Base-by-base conservation (phyloP, 495 filamentous ascomycete species). In the Neurospora pannonica region DNA sequence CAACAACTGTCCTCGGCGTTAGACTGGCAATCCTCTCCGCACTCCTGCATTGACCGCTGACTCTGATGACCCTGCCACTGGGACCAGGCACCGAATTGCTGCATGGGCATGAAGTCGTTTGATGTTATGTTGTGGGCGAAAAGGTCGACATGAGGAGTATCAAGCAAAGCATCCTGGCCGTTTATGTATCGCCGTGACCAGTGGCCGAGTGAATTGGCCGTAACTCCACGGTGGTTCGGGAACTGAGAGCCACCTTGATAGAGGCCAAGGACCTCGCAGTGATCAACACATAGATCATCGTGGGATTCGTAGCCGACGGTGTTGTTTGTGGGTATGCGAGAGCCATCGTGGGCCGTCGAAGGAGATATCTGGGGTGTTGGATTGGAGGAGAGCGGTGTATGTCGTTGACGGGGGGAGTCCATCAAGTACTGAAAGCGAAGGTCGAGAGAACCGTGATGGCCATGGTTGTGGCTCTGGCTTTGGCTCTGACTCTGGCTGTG, bases 251-350 rank as follows among this genome's bases (percentile, higher is more conserved):
- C 79, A 40, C 80, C 79, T 17, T 67, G 54, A 77, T 79, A 82
- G 74, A 82, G 73, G 28, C 79, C 81, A 67, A 82, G 76, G 36
- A 76, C 78, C 60, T 77, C 72, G 78, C 82, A 85, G 43, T 78
- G 77, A 70, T 83, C 82, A 38, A 84, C 69, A 48, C 83, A 85
- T n/a, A 81, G 75, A 73, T 85, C 83, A 71, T 85, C 83, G 76
- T 85, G 83, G 39, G 83, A 84, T 43, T 77, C 76, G 34, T 78
- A 76, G 21, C 74, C 54, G 28, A 67, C 71, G 39, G 69, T 36
- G 71, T 31, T 46, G 21, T 36, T 71, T 38, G 54, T 71, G 48
- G 75, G 40, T 21, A 76, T 13, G 28, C 75, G 70, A 6, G 76
- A 34, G 38, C 43, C 21, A 43, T 76, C 39, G 37, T 38, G 31